Base-by-base conservation (phyloP, 345 rosid genomes). In the Salix koriyanagi region DNA sequence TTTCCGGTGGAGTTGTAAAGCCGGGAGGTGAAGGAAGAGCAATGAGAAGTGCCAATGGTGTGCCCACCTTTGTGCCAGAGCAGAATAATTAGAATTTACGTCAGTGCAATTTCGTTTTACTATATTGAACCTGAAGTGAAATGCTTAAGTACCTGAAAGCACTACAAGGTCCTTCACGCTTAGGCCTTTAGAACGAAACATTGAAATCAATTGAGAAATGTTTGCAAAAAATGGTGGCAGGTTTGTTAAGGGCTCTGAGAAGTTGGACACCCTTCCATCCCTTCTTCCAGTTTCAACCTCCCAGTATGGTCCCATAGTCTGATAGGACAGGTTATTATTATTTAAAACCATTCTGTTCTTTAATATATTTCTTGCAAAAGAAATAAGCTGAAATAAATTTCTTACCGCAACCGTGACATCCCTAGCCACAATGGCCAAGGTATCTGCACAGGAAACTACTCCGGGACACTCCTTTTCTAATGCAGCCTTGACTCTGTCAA, bases 381-480 rank as follows among this genome's bases (percentile, higher is more conserved):
- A 69, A 4, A 5, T 8, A 15, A 37, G 16, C 7, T 14, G 21
- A 18, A 23, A 3, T 1, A 26, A 67, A 34, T 23, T 58, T 56
- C 6, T 75, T 84, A 92, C 95, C 79, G 80, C 84, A 7, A 72
- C 85, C 26, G 83, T 77, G 14, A 82, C 85, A 66, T 92, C 95
- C 71, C 97, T 87, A 71, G 92, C 88, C 1, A 87, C 92, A 58
- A 92, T 75, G 34, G 97, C 97, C 52, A 91, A 2, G 46, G 86
- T 81, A 77, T 94, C 97, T 1, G 97, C 84, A 81, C 98, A 94
- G 9, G 97, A 94, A 68, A 94, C 97, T 7, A 88, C 78, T 39
- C 90, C 87, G 13, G 93, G 97, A 75, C 98, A 94, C 46, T 70
- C 88, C 60, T 84, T 79, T 78, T 94, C 97, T 52, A 92, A 36